Evolutionary conservation across 257 asterid genomes (phyloP), one percentile per base, ranked within the genome.

Genomic region (Apocynum venetum): DNA sequence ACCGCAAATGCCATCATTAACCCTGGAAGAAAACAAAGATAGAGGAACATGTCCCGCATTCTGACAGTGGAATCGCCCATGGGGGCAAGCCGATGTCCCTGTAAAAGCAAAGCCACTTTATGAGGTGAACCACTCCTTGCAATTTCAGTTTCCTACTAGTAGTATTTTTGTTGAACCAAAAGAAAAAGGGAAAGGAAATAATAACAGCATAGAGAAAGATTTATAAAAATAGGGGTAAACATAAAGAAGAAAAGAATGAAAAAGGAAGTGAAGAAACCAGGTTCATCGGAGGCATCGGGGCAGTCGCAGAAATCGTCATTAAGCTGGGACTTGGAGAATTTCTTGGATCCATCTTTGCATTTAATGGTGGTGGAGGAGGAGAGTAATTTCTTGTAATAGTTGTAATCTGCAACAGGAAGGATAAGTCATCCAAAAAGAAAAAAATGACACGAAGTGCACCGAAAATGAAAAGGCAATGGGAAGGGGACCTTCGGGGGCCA

Each of bases 81-180:
- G 86, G 61, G 99, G 97, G 84, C 99, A 95, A 60, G 99, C 99
- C 14, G 98, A 88, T 82, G 99, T 95, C 82, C 99, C 99, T 95
- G 91, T 89, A 86, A 81, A 82, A 73, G 91, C 89, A 86, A 81
- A 82, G 71, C 25, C 79, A 73, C 6, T 3, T 8, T 13, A 69
- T 15, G 3, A 69, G 36, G 11, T 11, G 13, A 47, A 71, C 25
- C 64, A 52, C 59, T 35, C 49, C 59, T 40, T 61, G n/a, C 3
- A 75, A 63, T 25, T 44, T 53, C 20, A 82, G 69, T 12, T 63
- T 31, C 12, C 46, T 3, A 59, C 52, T 35, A 67, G 35, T 35
- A 60, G 49, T 31, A 3, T 35, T 25, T 31, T 35, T 11, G 13
- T 3, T 35, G 8, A 40, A 41, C 31, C 31, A 15, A 67, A 2